These are phyloP conservation scores for Ustilago loliicola DNA, from an alignment of 1,284 basidiomycete genomes.

Conservation along the genomic window DNA sequence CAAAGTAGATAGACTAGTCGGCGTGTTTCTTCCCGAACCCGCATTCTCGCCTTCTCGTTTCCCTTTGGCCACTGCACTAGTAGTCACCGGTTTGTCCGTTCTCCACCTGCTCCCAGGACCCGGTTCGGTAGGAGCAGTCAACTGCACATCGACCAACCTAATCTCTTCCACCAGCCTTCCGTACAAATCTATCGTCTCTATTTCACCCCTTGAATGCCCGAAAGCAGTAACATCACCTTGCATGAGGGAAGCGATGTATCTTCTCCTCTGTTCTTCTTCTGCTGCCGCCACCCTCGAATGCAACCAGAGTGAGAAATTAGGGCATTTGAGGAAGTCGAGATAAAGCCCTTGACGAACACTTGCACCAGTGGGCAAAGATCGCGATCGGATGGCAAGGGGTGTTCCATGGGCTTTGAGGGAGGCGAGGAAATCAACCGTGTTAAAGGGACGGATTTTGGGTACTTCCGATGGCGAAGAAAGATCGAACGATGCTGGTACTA, in stretches of 20 bases:
- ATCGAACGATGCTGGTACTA: conserved; percentile 54
- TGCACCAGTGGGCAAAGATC: conserved; percentile 65
- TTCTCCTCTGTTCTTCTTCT: conserved; percentile 62
- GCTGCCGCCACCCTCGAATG: conserved; percentile 57
- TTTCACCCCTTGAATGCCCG: conserved; percentile 51
- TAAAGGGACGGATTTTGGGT: conserved; percentile 77
- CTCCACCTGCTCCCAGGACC: conserved; percentile 61
- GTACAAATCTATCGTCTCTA: conserved; percentile 65
- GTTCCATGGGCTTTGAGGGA: conserved; percentile 83
- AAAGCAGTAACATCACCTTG: conserved; percentile 62
- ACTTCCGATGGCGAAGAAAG: conserved; percentile 52
- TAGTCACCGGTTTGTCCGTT: conserved; percentile 22
- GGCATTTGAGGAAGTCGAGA: conserved; percentile 63
- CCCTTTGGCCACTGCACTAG: neutral
- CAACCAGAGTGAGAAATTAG: conserved; percentile 68
- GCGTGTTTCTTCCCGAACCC: conserved; percentile 25
- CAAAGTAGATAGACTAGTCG: conserved; percentile 23
- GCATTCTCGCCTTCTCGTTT: neutral
- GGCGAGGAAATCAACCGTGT: conserved; percentile 80
- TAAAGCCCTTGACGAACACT: conserved; percentile 61
- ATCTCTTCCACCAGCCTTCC: conserved; percentile 60
- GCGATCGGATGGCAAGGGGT: conserved; percentile 59
- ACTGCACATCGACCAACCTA: conserved; percentile 47
- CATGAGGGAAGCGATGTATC: conserved; percentile 56
- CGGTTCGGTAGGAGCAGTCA: conserved; percentile 42